Evolutionary conservation across 2,329 filamentous ascomycete genomes (phyloP).

Genomic region (Exophiala phaeomuriformis): DNA sequence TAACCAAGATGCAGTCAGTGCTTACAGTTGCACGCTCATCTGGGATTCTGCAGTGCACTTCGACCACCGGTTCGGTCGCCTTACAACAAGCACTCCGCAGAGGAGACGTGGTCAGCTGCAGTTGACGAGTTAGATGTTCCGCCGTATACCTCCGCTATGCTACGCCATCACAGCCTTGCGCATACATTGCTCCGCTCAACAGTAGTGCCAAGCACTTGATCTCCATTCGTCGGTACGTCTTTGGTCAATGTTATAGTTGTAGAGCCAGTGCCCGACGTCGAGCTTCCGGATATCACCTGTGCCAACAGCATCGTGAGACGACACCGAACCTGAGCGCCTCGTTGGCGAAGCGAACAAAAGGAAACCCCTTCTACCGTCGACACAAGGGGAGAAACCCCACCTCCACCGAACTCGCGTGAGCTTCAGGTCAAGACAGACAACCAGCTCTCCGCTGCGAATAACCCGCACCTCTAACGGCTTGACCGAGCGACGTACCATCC

Average conservation of each 20-base stretch:
- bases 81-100: constrained; percentile 4
- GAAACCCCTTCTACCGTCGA: too few species aligned
- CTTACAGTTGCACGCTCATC: constrained; percentile 10
- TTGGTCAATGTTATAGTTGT: not conserved
- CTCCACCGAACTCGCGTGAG: too few species aligned
- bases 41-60: not conserved
- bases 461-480: too few species aligned
- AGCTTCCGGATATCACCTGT: too few species aligned
- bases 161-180: constrained; percentile 4
- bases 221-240: too few species aligned
- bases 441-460: too few species aligned
- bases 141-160: not conserved
- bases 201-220: constrained; percentile 1
- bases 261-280: not conserved
- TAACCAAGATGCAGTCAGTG: not conserved
- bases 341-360: too few species aligned
- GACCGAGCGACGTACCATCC: too few species aligned
- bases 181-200: not conserved
- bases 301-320: too few species aligned
- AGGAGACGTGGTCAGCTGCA: constrained; percentile 9
- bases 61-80: not conserved
- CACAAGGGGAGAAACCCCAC: too few species aligned
- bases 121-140: not conserved
- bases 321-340: too few species aligned
- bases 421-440: too few species aligned